phyloP scores from a whole-genome alignment of 2,329 filamentous ascomycete genomes.

The Nemania abortiva region DNA sequence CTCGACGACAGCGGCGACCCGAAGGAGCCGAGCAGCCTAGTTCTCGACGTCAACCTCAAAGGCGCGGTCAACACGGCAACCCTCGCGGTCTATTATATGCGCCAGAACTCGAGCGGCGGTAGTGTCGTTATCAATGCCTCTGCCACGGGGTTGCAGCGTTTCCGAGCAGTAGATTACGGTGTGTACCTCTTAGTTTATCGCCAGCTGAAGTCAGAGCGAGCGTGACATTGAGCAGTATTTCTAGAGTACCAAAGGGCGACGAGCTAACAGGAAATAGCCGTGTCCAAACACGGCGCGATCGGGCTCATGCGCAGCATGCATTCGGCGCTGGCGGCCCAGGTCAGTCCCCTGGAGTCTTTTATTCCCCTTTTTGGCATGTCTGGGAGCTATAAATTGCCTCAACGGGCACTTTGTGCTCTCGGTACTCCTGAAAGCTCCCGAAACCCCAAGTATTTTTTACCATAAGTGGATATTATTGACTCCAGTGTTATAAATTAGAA shows the following conservation, averaged over 20 bases:
- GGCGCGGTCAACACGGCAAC: constrained; percentile 63
- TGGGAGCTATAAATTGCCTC: too few relatives aligned
- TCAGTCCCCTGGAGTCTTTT: too few relatives aligned
- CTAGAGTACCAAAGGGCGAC: too few relatives aligned
- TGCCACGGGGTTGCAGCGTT: constrained; percentile 62
- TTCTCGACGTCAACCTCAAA: constrained; percentile 64
- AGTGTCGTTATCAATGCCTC: constrained; percentile 68
- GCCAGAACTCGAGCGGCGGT: constrained; percentile 60
- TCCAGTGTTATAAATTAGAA: too few relatives aligned
- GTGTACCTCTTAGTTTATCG: constrained; percentile 39
- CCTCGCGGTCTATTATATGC: constrained; percentile 64
- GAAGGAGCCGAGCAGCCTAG: constrained; percentile 57
- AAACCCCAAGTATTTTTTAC: too few relatives aligned
- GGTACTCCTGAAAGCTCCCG: too few relatives aligned
- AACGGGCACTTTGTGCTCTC: too few relatives aligned
- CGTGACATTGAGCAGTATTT: too few relatives aligned
- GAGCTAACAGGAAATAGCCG: constrained; percentile 50
- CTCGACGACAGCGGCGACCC: constrained; percentile 63
- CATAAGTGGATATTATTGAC: too few relatives aligned
- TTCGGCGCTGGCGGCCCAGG: constrained; percentile 52
- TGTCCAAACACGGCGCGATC: constrained; percentile 67
- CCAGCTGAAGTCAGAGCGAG: background rate
- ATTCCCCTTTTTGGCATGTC: too few relatives aligned
- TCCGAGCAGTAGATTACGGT: constrained; percentile 65
- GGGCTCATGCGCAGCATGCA: constrained; percentile 64